phyloP scores from a whole-genome alignment of 805 yeast genomes.

The Blastobotrys robertii region DNA sequence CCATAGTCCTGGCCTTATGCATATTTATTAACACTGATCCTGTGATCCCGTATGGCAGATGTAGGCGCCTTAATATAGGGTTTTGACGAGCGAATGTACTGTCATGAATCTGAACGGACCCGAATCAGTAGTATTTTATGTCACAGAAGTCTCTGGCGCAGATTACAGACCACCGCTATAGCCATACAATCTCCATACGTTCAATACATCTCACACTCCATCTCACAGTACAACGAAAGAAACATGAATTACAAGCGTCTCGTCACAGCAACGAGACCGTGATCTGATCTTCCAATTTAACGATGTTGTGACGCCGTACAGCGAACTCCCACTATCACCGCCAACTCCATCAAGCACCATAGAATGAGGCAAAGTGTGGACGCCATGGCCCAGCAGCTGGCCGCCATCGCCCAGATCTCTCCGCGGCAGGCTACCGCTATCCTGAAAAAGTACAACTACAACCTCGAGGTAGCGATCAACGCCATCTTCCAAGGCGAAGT shows the following conservation, averaged over 20 bases:
- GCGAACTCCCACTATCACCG: neutral
- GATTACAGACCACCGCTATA: no score
- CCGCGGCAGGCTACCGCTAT: constrained; percentile 10
- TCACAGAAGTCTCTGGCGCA: no score
- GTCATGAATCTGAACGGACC: no score
- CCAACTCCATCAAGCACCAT: neutral
- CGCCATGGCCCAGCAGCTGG: constrained; percentile 10
- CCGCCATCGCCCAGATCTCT: constrained; percentile 11
- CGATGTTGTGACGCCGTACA: neutral
- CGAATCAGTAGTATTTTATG: no score
- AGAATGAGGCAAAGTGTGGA: constrained; percentile 5
- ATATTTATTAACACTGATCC: constrained; percentile 2
- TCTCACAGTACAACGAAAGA: no score
- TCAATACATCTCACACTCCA: no score
- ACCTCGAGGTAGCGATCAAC: constrained; percentile 26
- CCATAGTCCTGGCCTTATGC: constrained; percentile 3
- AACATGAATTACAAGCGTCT: no score
- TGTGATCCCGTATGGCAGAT: no score
- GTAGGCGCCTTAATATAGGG: no score
- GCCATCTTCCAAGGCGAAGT: constrained; percentile 24
- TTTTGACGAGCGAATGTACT: no score
- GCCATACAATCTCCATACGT: no score
- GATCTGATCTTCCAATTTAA: neutral
- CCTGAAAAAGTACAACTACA: constrained; percentile 23
- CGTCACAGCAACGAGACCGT: no score